A percentile compares a stretch with the other conserved stretches of the same genome.
These are phyloP conservation scores for Leucosporidium creatinivorum DNA, from an alignment of 768 basidiomycete species.

Conservation along the genomic window DNA sequence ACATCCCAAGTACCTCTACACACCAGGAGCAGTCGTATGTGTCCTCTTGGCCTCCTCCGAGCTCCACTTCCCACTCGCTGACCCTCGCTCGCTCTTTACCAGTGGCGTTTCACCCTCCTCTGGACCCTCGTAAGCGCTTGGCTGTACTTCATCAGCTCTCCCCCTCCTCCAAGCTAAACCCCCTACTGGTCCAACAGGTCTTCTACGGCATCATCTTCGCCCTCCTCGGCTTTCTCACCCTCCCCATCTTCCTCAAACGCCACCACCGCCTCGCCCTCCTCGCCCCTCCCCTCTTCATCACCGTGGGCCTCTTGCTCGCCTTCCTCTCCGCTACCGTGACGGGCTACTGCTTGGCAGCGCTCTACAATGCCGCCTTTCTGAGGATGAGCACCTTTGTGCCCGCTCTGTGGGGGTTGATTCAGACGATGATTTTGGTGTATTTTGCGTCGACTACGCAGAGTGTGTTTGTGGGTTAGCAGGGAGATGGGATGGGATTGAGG, in stretches of 20 bases:
- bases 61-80: no score
- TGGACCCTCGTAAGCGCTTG: conserved; percentile 5
- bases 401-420: conserved; percentile 1
- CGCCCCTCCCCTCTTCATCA: conserved; percentile 2
- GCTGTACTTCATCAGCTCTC: no score
- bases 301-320: background rate
- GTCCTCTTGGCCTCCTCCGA: no score
- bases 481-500: background rate
- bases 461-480: background rate
- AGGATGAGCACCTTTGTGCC: conserved; percentile 13
- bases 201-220: conserved; percentile 8
- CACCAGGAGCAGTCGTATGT: background rate
- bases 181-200: no score
- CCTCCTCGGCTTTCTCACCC: conserved; percentile 1
- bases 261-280: conserved; percentile 10
- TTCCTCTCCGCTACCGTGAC: conserved; percentile 12
- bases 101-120: conserved; percentile 13
- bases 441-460: background rate
- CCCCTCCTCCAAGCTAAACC: no score
- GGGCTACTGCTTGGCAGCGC: conserved; percentile 11
- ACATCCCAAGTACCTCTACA: conserved; percentile 9
- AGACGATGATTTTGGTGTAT: background rate
- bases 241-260: background rate
- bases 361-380: conserved; percentile 18
- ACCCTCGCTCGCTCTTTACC: no score